These are phyloP conservation scores for Trichosporon faecale DNA, from an alignment of 1,284 basidiomycete genomes.

Conservation along the genomic window DNA sequence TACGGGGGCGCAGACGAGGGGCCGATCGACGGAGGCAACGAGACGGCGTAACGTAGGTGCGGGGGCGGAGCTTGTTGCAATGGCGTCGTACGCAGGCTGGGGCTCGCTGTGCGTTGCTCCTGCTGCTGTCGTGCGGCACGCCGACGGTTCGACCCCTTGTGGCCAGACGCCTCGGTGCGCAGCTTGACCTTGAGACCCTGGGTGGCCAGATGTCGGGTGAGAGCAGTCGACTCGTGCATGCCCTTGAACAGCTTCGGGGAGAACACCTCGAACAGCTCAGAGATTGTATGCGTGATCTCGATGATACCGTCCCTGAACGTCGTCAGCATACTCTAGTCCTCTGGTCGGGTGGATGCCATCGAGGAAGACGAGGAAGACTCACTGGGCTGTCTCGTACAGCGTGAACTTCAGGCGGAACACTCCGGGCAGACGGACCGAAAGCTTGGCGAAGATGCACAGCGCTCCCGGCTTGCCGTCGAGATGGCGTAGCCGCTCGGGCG, in stretches of 20 bases:
- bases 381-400: slow-evolving; percentile 48
- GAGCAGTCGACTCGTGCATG: slow-evolving; percentile 50
- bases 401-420: slow-evolving; percentile 50
- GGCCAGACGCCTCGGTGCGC: slow-evolving; percentile 43
- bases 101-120: background rate
- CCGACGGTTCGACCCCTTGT: slow-evolving; percentile 26
- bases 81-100: background rate
- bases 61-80: slow-evolving; percentile 8
- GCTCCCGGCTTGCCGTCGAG: slow-evolving; percentile 42
- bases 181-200: slow-evolving; percentile 54
- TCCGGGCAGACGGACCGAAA: slow-evolving; percentile 51
- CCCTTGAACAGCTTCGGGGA: slow-evolving; percentile 54
- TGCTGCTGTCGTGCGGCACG: slow-evolving; percentile 11
- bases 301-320: slow-evolving; percentile 32
- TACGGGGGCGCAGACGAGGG: slow-evolving; percentile 7
- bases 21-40: background rate
- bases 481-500: slow-evolving; percentile 47
- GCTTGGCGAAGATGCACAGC: slow-evolving; percentile 52
- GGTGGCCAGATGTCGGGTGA: slow-evolving; percentile 51
- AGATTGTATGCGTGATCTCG: slow-evolving; percentile 42
- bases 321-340: background rate
- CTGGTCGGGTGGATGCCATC: too few relatives aligned
- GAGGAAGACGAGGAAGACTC: slow-evolving; percentile 24
- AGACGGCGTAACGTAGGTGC: background rate
- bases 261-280: slow-evolving; percentile 52